Evolutionary conservation across 1,284 basidiomycete species (phyloP), one percentile per base, ranked within the genome.

Genomic region (Sporisorium sorghi): DNA sequence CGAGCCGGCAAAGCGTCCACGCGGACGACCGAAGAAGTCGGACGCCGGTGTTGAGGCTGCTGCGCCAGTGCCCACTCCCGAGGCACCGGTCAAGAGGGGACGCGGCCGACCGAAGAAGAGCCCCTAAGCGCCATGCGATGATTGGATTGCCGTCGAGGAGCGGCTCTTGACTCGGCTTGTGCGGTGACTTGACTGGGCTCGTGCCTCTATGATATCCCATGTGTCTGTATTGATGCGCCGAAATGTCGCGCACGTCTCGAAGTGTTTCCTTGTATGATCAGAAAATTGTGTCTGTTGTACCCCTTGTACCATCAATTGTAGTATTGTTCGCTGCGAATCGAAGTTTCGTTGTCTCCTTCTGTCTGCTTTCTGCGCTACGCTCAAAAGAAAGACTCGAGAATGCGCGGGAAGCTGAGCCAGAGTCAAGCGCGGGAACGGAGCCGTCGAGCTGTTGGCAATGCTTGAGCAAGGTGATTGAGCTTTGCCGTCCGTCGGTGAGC

Each of bases 81-180:
- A 12, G 21, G 40, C 51, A 17, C 35, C 57, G 64, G 58, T 43
- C 6, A 74, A 74, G 58, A 65, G 57, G 47, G 24, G 46, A 23
- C 62, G 62, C 19, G 72, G 72, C 28, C 63, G 72, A 47, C 72
- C 72, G 56, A 70, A 66, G 64, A 75, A 75, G 55, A 52, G 53
- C 39, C 30, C 49, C 43, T 44, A 44, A 23, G 42, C 33, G 46
- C 26, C n/a, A 47, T 1, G n/a, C 28, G 46, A 26, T n/a, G 26
- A 30, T 3, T 32, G 42, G 11, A 14, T 19, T 30, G 33, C 40
- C n/a, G 32, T 35, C 40, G 51, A 40, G n/a, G n/a, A 19, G 37
- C n/a, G 14, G 9, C n/a, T 19, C 5, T 7, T 19, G 15, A 19
- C 4, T 30, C n/a, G 28, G 35, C n/a, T 40, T 40, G 37, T 12